phyloP scores from a whole-genome alignment of 768 basidiomycete species.

The Boletus rubescentipes region DNA sequence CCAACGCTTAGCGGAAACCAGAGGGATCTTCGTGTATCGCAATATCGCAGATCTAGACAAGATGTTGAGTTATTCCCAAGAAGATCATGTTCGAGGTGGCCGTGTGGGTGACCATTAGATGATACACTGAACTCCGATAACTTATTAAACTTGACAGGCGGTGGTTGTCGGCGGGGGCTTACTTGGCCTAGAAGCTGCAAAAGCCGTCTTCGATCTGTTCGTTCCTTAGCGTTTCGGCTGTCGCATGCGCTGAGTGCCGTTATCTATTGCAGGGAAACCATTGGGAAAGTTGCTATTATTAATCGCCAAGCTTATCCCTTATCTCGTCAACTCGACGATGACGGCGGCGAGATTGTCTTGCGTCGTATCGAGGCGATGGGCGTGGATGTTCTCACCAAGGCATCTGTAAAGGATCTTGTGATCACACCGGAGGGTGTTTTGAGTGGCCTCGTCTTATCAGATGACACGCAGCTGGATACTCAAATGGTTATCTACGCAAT shows the following conservation, averaged over 20 bases:
- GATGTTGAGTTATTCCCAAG: slow-evolving; percentile 59
- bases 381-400: slow-evolving; percentile 50
- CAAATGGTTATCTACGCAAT: slow-evolving; percentile 66
- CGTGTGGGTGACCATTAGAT: slow-evolving; percentile 13
- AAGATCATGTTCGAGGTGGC: slow-evolving; percentile 38
- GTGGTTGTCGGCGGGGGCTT: slow-evolving; percentile 67
- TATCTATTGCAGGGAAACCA: slow-evolving; percentile 23
- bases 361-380: slow-evolving; percentile 60
- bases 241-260: neutral
- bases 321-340: slow-evolving; percentile 57
- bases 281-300: slow-evolving; percentile 50
- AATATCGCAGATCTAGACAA: slow-evolving; percentile 66
- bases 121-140: neutral
- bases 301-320: slow-evolving; percentile 53
- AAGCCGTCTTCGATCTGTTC: slow-evolving; percentile 61
- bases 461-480: slow-evolving; percentile 45
- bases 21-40: slow-evolving; percentile 71
- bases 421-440: slow-evolving; percentile 41
- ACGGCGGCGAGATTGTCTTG: slow-evolving; percentile 60
- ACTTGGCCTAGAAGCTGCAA: slow-evolving; percentile 73
- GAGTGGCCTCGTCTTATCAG: slow-evolving; percentile 48
- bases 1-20: slow-evolving; percentile 37
- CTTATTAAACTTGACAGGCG: neutral
- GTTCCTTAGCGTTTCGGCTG: neutral
- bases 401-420: slow-evolving; percentile 37